A percentile compares a stretch with the other conserved stretches of the same genome.
phyloP scores from a whole-genome alignment of 345 rosid species.

The thale cress (Arabidopsis thaliana) region TAIR10.1 NC_003070.9:4281501-4282000 shows the following conservation, averaged over 20 bases:
- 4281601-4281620: not conserved
- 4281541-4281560: too few relatives aligned
- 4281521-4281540: too few relatives aligned
- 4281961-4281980: not conserved
- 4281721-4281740: not conserved
- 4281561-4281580: too few relatives aligned
- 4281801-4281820: constrained; percentile 4
- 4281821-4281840: not conserved
- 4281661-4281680: not conserved
- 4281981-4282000: too few relatives aligned
- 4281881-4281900: not conserved
- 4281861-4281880: constrained; percentile 12
- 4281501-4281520: too few relatives aligned
- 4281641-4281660: not conserved
- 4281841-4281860: not conserved
- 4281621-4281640: not conserved
- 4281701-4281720: not conserved
- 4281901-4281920: not conserved
- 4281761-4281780: too few relatives aligned
- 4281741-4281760: too few relatives aligned
- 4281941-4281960: too few relatives aligned
- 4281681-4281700: not conserved
- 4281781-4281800: not conserved
- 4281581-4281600: not conserved
- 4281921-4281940: not conserved